phyloP scores from a whole-genome alignment of 345 rosid species.

The Eucalyptus polyanthemos region DNA sequence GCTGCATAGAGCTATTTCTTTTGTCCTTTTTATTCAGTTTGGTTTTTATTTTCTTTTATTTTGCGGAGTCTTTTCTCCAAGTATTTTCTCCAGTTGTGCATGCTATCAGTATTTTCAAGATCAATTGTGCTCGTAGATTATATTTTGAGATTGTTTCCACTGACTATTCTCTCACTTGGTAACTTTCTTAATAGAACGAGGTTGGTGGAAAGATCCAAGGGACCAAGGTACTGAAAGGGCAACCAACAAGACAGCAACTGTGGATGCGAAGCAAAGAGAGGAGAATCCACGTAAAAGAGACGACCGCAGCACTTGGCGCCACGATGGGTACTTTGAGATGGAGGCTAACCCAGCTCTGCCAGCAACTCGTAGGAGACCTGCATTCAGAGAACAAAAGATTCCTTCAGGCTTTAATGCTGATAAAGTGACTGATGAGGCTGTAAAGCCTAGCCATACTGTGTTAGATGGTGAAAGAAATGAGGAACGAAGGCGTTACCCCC shows the following conservation, averaged over 20 bases:
- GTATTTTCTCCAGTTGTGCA: not conserved
- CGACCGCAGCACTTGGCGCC: conserved; percentile 38
- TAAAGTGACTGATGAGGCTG: conserved; percentile 16
- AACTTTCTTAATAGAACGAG: conserved; percentile 24
- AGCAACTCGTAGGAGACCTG: conserved; percentile 52
- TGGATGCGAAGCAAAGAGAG: conserved; percentile 19
- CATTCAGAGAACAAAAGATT: conserved; percentile 74
- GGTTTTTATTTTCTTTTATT: not conserved
- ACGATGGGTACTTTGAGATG: conserved; percentile 52
- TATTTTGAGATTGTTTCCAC: not conserved
- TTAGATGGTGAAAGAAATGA: conserved; percentile 31
- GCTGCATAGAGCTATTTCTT: not conserved
- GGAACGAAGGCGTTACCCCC: conserved; percentile 30
- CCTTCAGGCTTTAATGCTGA: conserved; percentile 21
- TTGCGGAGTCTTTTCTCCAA: not conserved
- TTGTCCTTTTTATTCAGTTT: not conserved
- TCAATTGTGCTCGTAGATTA: not conserved
- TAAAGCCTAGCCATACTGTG: conserved; percentile 8
- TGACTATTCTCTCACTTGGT: conserved; percentile 1
- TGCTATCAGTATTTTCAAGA: not conserved
- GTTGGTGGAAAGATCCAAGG: conserved; percentile 49
- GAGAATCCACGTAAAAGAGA: conserved; percentile 21
- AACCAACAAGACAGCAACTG: conserved; percentile 13
- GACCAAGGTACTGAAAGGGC: conserved; percentile 28
- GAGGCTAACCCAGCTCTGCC: conserved; percentile 30